A percentile compares a stretch with the other conserved stretches of the same genome.
Conservation (phyloP, 257 asterid species). For the Penstemon davidsonii region DNA sequence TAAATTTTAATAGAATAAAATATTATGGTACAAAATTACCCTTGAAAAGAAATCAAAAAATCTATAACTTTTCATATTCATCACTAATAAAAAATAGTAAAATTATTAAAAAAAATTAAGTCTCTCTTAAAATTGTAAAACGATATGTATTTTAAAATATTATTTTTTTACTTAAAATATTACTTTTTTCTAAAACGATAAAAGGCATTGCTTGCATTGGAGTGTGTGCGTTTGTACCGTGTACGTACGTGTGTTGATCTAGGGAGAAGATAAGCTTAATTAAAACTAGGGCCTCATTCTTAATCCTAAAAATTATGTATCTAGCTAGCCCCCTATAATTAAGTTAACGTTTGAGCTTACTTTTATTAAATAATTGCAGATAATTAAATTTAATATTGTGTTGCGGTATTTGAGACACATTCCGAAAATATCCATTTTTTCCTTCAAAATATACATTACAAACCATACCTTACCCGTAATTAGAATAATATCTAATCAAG, state of each 20-base stretch:
- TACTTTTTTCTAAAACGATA: too few relatives aligned
- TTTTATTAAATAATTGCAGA: background rate
- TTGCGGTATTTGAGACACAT: slow-evolving; percentile 32
- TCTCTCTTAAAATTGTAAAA: too few relatives aligned
- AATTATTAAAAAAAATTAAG: too few relatives aligned
- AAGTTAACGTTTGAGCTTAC: background rate
- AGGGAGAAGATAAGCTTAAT: slow-evolving; percentile 29
- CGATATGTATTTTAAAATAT: too few relatives aligned
- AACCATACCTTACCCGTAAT: slow-evolving; percentile 3
- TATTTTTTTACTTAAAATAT: too few relatives aligned
- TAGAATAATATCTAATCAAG: background rate
- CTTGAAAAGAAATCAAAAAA: too few relatives aligned
- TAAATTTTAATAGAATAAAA: too few relatives aligned
- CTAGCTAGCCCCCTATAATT: background rate
- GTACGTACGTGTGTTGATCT: slow-evolving; percentile 12
- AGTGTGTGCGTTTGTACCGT: too few relatives aligned
- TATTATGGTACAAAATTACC: too few relatives aligned
- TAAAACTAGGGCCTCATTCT: slow-evolving; percentile 28
- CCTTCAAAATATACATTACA: background rate
- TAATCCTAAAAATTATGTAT: slow-evolving; percentile 11
- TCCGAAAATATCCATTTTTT: background rate
- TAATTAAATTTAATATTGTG: slow-evolving; percentile 17
- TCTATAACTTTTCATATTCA: too few relatives aligned
- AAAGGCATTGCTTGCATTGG: too few relatives aligned
- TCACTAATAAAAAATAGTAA: too few relatives aligned